Conservation (phyloP, 2,329 filamentous ascomycete species). For the Pyrenochaeta sp. region DNA sequence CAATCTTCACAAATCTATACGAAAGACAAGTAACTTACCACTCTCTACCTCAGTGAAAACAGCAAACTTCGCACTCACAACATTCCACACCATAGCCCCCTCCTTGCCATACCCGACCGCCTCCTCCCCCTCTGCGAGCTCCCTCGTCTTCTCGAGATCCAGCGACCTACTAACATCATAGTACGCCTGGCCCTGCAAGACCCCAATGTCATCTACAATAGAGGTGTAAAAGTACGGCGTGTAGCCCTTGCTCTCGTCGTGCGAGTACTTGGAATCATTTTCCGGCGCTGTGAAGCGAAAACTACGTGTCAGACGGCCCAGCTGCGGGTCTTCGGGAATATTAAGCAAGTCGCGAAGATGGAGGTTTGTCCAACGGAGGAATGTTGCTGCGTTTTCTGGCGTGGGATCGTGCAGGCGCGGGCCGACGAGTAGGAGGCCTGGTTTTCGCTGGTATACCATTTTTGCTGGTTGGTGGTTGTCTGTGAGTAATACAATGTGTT, state of each 20-base stretch:
- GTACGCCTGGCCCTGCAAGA: constrained; percentile 11
- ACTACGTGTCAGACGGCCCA: constrained; percentile 1
- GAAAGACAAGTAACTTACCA: neutral
- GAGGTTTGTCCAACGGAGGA: constrained; percentile 30
- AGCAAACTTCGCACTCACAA: constrained; percentile 21
- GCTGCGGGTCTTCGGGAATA: neutral
- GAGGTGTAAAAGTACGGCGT: constrained; percentile 14
- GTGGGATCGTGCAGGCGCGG: constrained; percentile 14
- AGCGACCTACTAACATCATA: constrained; percentile 9
- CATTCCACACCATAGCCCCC: constrained; percentile 24
- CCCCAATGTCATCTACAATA: constrained; percentile 1
- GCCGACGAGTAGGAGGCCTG: constrained; percentile 24
- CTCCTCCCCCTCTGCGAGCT: constrained; percentile 11
- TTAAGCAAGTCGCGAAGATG: constrained; percentile 29
- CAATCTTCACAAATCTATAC: too few species aligned
- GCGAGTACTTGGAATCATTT: constrained; percentile 2
- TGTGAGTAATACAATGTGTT: too few species aligned
- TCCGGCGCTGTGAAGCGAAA: constrained; percentile 6
- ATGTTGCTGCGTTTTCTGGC: neutral
- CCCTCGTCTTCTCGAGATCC: constrained; percentile 23
- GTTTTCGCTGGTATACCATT: neutral
- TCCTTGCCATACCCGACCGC: constrained; percentile 2
- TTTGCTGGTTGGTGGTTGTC: too few species aligned
- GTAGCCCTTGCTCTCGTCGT: neutral
- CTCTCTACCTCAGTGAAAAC: constrained; percentile 11